Evolutionary conservation across 83 land plant species (phyloP).

Genomic region (Thuja plicata): DNA sequence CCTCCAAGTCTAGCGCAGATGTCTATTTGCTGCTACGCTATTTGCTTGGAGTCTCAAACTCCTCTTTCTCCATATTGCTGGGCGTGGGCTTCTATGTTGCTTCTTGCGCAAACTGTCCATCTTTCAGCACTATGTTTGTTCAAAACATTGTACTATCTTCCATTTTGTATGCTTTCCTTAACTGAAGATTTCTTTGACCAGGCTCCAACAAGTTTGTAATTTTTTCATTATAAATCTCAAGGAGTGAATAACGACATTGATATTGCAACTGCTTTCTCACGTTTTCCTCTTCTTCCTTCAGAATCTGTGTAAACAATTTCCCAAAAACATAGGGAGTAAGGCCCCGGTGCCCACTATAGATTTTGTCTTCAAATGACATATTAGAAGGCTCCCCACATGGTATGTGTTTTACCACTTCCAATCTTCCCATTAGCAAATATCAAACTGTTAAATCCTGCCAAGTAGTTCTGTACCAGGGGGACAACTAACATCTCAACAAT

Average conservation of each 20-base stretch:
- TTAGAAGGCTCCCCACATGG: constrained; percentile 91
- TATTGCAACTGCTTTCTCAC: constrained; percentile 73
- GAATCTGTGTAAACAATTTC: constrained; percentile 70
- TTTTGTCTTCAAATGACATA: constrained; percentile 45
- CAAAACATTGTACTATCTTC: too few relatives aligned
- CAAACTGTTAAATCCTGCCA: constrained; percentile 92
- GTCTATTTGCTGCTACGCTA: too few relatives aligned
- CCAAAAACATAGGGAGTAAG: constrained; percentile 90
- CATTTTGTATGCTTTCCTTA: too few relatives aligned
- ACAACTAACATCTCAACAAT: constrained; percentile 78
- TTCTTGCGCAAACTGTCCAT: too few relatives aligned
- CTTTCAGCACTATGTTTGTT: too few relatives aligned
- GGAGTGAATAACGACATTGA: constrained; percentile 88
- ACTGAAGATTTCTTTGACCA: constrained; percentile 74
- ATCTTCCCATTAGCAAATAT: constrained; percentile 99
- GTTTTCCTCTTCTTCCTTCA: constrained; percentile 79
- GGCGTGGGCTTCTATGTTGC: too few relatives aligned
- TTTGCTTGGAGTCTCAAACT: too few relatives aligned
- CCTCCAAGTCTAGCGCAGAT: too few relatives aligned
- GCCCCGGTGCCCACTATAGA: constrained; percentile 56
- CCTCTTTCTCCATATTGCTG: too few relatives aligned
- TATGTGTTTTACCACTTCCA: constrained; percentile 95
- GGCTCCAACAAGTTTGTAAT: constrained; percentile 90
- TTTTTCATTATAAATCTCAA: constrained; percentile 97
- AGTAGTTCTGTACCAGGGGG: constrained; percentile 91